Percentiles rank a stretch among this genome's conserved stretches.
Conservation (phyloP, 73 alveolate species). For the Breviolum minutum region DNA sequence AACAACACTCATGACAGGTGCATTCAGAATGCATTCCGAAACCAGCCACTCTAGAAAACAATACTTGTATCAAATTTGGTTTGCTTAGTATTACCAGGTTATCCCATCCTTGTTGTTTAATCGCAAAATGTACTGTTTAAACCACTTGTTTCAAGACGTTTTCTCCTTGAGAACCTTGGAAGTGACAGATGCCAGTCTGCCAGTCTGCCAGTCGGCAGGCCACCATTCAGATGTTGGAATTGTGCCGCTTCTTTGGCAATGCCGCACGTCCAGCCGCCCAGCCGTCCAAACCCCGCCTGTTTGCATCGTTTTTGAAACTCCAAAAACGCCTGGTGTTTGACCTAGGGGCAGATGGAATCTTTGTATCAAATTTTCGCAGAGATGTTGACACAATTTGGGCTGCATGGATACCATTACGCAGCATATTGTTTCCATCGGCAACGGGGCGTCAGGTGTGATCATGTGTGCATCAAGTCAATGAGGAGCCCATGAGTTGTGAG, state of each 20-base stretch:
- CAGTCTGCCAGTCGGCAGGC: neutral
- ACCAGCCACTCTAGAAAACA: no score
- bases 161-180: neutral
- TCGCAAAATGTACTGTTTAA: no score
- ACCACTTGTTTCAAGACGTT: no score
- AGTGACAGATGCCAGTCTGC: neutral
- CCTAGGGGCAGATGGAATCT: neutral
- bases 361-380: neutral
- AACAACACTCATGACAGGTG: no score
- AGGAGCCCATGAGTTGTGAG: neutral
- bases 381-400: neutral
- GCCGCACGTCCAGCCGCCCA: slow-evolving; percentile 55
- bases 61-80: no score
- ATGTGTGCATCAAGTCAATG: slow-evolving; percentile 35
- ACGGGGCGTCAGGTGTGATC: slow-evolving; percentile 24
- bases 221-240: slow-evolving; percentile 78
- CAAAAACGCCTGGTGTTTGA: neutral
- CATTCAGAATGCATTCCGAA: no score
- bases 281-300: no score
- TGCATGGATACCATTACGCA: no score
- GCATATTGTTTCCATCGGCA: neutral
- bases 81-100: no score
- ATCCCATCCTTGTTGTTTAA: no score
- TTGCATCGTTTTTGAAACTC: neutral
- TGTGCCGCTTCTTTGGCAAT: slow-evolving; percentile 79